Percentiles rank a stretch among this genome's conserved stretches.
Conservation (phyloP, 2,329 filamentous ascomycete species). For the Aspergillus sp. region DNA sequence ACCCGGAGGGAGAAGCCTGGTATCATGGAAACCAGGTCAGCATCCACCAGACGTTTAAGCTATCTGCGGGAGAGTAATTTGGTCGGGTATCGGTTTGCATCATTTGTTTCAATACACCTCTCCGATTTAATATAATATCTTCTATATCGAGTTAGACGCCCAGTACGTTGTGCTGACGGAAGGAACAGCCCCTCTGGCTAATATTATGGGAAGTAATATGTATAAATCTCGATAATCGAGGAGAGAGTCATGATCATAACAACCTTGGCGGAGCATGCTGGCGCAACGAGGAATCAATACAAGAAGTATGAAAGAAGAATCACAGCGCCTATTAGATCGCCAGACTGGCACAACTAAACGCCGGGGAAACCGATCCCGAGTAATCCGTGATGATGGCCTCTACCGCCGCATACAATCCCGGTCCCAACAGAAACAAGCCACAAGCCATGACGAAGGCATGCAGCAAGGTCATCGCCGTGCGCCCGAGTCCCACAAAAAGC, state of each 20-base stretch:
- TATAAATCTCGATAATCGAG: too few relatives aligned
- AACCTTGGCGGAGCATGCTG: background rate
- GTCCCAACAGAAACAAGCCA: constrained; percentile 54
- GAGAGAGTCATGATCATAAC: background rate
- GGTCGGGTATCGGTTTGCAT: too few relatives aligned
- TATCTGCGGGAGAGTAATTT: background rate
- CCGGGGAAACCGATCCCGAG: constrained; percentile 45
- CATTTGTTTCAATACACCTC: too few relatives aligned
- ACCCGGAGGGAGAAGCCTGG: background rate
- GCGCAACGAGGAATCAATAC: background rate
- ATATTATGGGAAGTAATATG: too few relatives aligned
- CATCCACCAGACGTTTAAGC: constrained; percentile 10
- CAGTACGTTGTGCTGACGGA: too few relatives aligned
- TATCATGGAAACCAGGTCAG: background rate
- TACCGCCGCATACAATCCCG: constrained; percentile 55
- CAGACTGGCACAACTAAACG: constrained; percentile 54
- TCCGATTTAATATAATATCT: too few relatives aligned
- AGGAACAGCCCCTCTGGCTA: too few relatives aligned
- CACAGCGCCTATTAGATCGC: constrained; percentile 39
- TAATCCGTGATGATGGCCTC: constrained; percentile 57
- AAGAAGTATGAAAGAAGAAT: background rate
- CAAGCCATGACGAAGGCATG: constrained; percentile 50
- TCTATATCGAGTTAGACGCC: too few relatives aligned
- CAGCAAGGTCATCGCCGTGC: constrained; percentile 47
- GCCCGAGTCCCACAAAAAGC: constrained; percentile 40